Conservation (phyloP, 2,329 filamentous ascomycete genomes). For the Aspergillus aculeatus region DNA sequence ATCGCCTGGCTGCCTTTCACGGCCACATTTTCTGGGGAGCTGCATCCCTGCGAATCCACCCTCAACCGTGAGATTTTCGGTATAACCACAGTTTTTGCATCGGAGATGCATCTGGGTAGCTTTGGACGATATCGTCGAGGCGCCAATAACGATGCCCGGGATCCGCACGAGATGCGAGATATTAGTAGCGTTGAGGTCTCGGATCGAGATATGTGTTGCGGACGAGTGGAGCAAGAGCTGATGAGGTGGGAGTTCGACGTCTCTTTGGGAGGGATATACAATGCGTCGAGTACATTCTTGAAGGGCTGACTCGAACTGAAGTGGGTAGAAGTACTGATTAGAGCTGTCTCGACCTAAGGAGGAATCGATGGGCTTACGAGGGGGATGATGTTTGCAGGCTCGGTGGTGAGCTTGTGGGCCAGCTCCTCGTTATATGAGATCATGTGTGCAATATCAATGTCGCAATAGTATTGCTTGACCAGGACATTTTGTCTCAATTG, state of each 20-base stretch:
- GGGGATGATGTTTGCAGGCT: slow-evolving; percentile 89
- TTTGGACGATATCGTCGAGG: slow-evolving; percentile 94
- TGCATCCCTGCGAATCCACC: slow-evolving; percentile 87
- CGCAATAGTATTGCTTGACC: slow-evolving; percentile 91
- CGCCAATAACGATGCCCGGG: slow-evolving; percentile 95
- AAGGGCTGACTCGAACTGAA: slow-evolving; percentile 83
- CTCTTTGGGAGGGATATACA: slow-evolving; percentile 73
- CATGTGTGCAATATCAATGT: slow-evolving; percentile 91
- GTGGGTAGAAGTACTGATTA: neutral
- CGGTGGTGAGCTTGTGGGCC: slow-evolving; percentile 81
- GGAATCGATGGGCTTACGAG: slow-evolving; percentile 58
- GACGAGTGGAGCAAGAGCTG: slow-evolving; percentile 93
- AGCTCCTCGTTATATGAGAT: slow-evolving; percentile 96
- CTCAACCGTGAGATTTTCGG: slow-evolving; percentile 67
- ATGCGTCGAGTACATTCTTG: slow-evolving; percentile 91
- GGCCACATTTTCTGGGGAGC: slow-evolving; percentile 74
- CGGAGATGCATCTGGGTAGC: slow-evolving; percentile 82
- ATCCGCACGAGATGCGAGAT: slow-evolving; percentile 95
- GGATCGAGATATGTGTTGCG: slow-evolving; percentile 86
- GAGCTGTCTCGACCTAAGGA: neutral
- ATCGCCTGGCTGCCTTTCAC: slow-evolving; percentile 58
- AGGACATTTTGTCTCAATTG: slow-evolving; percentile 94
- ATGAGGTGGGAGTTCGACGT: slow-evolving; percentile 76
- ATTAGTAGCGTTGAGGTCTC: slow-evolving; percentile 86
- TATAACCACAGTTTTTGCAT: slow-evolving; percentile 80